Percentiles rank a stretch among this genome's conserved stretches.
These are phyloP conservation scores for Paramecium biaurelia DNA, from an alignment of 73 alveolate species.

Conservation along the genomic window DNA sequence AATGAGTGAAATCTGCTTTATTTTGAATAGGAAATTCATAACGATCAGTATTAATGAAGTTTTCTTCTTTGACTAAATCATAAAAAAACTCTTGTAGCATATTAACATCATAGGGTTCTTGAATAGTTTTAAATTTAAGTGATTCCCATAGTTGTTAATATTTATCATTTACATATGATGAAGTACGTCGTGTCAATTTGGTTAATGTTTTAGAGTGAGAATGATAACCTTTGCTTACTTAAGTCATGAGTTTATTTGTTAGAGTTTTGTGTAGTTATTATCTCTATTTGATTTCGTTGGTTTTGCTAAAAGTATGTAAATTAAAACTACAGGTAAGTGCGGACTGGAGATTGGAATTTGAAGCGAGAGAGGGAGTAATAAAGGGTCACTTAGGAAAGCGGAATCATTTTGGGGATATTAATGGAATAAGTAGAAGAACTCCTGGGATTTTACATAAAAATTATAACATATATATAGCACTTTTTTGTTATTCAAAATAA, in stretches of 20 bases:
- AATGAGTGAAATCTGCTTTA: background rate
- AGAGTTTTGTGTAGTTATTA: background rate
- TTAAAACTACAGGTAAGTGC: constrained; percentile 4
- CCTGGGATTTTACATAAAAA: background rate
- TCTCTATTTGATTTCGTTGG: background rate
- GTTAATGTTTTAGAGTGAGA: background rate
- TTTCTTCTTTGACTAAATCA: background rate
- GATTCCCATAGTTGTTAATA: constrained; percentile 11
- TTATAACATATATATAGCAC: background rate
- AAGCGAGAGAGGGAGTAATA: background rate
- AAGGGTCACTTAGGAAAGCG: background rate
- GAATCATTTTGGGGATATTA: constrained; percentile 13
- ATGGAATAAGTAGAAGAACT: constrained; percentile 7
- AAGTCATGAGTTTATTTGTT: background rate
- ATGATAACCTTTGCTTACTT: background rate
- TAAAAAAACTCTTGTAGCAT: background rate
- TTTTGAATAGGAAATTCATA: background rate
- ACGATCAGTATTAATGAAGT: background rate
- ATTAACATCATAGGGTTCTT: background rate
- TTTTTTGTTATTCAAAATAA: background rate
- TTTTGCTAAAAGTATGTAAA: constrained; percentile 15
- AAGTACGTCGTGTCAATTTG: background rate
- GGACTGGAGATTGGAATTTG: constrained; percentile 26
- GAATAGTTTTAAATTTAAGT: background rate
- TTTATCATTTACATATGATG: background rate